Evolutionary conservation across 257 asterid genomes (phyloP), one percentile per base, ranked within the genome.

Genomic region (Gynochthodes officinalis): DNA sequence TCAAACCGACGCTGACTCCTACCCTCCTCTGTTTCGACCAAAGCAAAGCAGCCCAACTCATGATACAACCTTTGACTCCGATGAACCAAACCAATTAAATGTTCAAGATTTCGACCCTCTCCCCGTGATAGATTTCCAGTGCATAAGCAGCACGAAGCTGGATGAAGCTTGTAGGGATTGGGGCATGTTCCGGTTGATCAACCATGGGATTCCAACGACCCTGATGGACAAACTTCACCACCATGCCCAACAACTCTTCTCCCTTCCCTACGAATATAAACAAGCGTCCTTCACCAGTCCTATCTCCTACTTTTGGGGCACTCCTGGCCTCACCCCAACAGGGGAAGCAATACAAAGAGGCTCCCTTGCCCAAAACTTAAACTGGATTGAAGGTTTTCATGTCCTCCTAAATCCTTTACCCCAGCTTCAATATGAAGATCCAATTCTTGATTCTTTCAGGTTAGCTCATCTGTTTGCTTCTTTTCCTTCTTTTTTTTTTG

Each of bases 361-460:
- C 0, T 73, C 81, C 30, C 46, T 42, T 5, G 4, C 61, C 5
- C 73, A 77, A 19, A 79, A 72, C 62, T 44, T 74, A 8, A 90
- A 88, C 76, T 89, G 95, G 96, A 71, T 93, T 73, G 98, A 93
- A 82, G 98, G 97, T 55, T 70, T 93, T n/a, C 86, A 89, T 52
- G 83, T 80, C 54, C 84, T 87, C 5, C 70, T 89, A n/a, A 12
- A 15, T 32, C 82, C 82, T 63, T 33, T 79, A 1, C 55, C 91
- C 0, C 54, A 72, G 52, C 63, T 69, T 68, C 73, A 72, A 0
- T 84, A 63, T 42, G 67, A 85, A 71, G 89, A 90, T 77, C 82
- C 83, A 13, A 23, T 61, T 64, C 86, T 86, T 25, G 86, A 89
- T 54, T 77, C 86, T 43, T 88, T 89, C 96, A 89, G 96, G 96